Evolutionary conservation across 176 grass and related monocot genomes (phyloP), one percentile per base, ranked within the genome.

Genomic region (Bonia amplexicaulis): DNA sequence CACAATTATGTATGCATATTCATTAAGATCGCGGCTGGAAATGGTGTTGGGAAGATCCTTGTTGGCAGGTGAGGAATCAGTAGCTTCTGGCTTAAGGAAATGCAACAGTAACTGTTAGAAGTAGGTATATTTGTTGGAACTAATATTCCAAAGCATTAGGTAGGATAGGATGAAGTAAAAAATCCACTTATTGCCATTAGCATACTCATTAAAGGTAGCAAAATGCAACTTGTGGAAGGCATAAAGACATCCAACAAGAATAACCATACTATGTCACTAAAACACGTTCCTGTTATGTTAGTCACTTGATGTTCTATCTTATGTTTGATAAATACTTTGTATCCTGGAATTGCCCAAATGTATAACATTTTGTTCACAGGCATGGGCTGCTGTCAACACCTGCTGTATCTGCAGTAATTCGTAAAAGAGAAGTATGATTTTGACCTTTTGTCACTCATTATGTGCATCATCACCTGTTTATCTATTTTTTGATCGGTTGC

Each of bases 331-430:
- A 78, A 74, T 88, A 54, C 31, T 71, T 73, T 3, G 10, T 53
- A 26, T 64, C 59, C 10, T 77, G 47, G 29, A 31, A 23, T 80
- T 72, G 19, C 20, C 7, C 55, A 52, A 60, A 16, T 73, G 11
- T 35, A 4, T 44, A 8, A 17, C 71, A 69, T 85, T 59, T 82
- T 69, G 13, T 71, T 87, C 71, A 9, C 52, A 94, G 95, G 86
- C 71, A 94, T 61, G 95, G 92, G 68, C 45, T 97, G 25, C 70
- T 97, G 84, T 97, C 95, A 82, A 97, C 95, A 33, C 95, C 95
- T 77, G 90, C 90, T 81, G 92, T 94, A 52, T 97, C 95, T 71
- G 90, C 95, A 23, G 92, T 97, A 66, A 97, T 97, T 84, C 92
- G 95, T 57, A 94, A 94, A 87, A 77, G 76, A 86, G 55, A 94